Base-by-base conservation (phyloP, 2,329 filamentous ascomycete genomes). In the Neonectria neomacrospora region DNA sequence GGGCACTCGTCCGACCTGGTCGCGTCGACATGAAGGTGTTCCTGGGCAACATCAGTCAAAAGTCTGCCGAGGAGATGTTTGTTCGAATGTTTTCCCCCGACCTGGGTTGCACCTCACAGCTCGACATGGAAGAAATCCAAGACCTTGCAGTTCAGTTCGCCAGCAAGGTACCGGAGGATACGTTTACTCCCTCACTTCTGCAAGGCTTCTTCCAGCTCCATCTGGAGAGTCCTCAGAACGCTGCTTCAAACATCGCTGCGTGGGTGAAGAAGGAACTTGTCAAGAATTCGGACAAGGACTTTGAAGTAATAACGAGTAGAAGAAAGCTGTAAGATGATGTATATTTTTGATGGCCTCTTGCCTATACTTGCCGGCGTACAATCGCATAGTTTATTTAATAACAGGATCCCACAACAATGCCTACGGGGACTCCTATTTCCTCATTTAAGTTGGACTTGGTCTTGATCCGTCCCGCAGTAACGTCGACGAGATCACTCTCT, bases 11-110 rank as follows among this genome's bases (percentile, higher is more conserved):
- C 10, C 82, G 90, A 0, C 90, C 90, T 0, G 90, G 90, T 0
- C 82, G 90, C 2, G 86, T 93, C 1, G 90, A 93, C 69, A 82
- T 86, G 75, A 86, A 85, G 63, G 83, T 92, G 9, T 75, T 81
- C 14, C 88, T 93, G 54, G 80, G 80, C 30, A 78, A 82, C 64
- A 83, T 85, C 30, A 80, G 79, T 45, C 76, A 67, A n/a, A 67
- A 73, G 34, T 81, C 80, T 12, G 79, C 82, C 8, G 77, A 78
- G 52, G 75, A 81, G 5, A 83, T 84, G 81, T 83, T 83, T 54
- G 54, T 80, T 3, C 78, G 80, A 67, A 83, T 84, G 81, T 83
- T 80, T 56, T 74, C 76, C 0, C 74, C 77, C 0, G 79, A 80
- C 14, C 39, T 75, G 2, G 72, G 71, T 5, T 72, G 71, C 45